Base-by-base conservation (phyloP, 2,329 filamentous ascomycete species). In the Zasmidium citrigriseum region DNA sequence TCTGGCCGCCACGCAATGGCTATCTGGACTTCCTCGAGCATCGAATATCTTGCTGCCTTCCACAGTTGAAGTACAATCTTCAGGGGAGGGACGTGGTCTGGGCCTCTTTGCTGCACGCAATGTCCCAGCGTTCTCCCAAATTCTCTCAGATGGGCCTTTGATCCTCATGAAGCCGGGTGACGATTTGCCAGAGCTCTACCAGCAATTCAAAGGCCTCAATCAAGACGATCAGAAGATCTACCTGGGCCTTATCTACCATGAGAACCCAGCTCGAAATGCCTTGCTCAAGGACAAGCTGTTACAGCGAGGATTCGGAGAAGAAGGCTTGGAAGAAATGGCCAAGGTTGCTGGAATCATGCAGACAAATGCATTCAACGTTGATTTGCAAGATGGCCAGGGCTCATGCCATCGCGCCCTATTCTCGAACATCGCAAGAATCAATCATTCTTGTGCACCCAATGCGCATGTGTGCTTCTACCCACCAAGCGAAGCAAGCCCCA, bases 341-440 rank as follows among this genome's bases (percentile, higher is more conserved):
- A 47, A 56, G 14, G 64, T 67, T 3, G 64, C 58, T n/a, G 45
- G 54, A 14, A 61, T 67, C 23, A 67, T 67, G 65, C 65, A 65
- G 48, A 65, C 58, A 27, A 67, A 67, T 50, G 65, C 65, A 10
- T 67, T 67, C 57, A 67, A 63, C 27, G 61, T 67, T 38, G 65
- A 67, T 47, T 11, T 63, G 5, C 54, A 52, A 5, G 59, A 64
- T 51, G 59, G 59, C 7, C 25, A 47, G 14, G 65, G 65, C 11
- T 45, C 54, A 2, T 54, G 50, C 4, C 57, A 67, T 58, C 65
- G 65, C 27, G 65, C 58, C 11, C 50, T 67, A 10, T 67, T 67
- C 41, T 54, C 57, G 3, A 54, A 52, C 25, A 51, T 66, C 12
- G 64, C 65, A 4, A 61, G 65, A 29, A 56, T 64, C 53, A 67